phyloP scores from a whole-genome alignment of 169 alveolate genomes.

The Plasmodium gaboni region DNA sequence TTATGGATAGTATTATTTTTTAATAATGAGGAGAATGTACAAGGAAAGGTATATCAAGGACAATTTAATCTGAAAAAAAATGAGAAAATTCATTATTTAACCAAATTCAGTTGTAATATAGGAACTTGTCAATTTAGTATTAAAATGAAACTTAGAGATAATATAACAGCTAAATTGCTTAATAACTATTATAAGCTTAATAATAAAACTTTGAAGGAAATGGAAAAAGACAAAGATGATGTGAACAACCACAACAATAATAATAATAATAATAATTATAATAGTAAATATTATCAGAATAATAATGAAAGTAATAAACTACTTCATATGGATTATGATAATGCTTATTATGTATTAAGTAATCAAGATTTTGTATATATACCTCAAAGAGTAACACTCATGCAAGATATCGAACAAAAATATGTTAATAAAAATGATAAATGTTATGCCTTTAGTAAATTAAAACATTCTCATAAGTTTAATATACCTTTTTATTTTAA shows the following conservation, averaged over 20 bases:
- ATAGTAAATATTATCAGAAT: not conserved
- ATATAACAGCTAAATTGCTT: constrained; percentile 29
- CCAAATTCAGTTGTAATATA: constrained; percentile 68
- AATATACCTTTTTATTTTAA: constrained; percentile 59
- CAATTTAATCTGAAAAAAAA: constrained; percentile 45
- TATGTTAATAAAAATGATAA: constrained; percentile 57
- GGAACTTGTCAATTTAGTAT: constrained; percentile 64
- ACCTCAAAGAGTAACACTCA: constrained; percentile 65
- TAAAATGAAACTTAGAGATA: constrained; percentile 71
- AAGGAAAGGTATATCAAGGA: constrained; percentile 68
- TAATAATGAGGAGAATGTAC: constrained; percentile 1
- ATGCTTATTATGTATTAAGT: constrained; percentile 58
- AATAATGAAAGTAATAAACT: constrained; percentile 12
- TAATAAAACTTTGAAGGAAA: constrained; percentile 1
- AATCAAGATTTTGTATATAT: constrained; percentile 15
- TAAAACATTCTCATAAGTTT: constrained; percentile 37
- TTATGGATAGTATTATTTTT: constrained; percentile 24
- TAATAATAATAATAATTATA: constrained; percentile 19
- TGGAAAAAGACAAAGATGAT: not conserved
- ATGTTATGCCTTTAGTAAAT: constrained; percentile 61
- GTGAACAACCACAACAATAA: constrained; percentile 31
- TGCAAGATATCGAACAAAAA: constrained; percentile 58
- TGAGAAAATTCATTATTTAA: constrained; percentile 67
- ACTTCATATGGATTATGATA: constrained; percentile 68
- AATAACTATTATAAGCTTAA: constrained; percentile 39